Conservation (phyloP, 345 rosid species). For the Arabidopsis thaliana region TAIR10.1 NC_003076.8:24233001-24233500, state of each 20-base stretch:
- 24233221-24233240: constrained; percentile 1
- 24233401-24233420: constrained; percentile 19
- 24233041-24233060: constrained; percentile 10
- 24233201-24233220: not conserved
- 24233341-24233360: not conserved
- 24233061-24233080: constrained; percentile 9
- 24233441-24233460: not conserved
- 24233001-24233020: not conserved
- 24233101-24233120: constrained; percentile 20
- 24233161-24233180: constrained; percentile 6
- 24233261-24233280: not conserved
- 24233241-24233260: not conserved
- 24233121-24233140: not conserved
- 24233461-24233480: constrained; percentile 5
- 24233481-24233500: constrained; percentile 1
- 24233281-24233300: constrained; percentile 16
- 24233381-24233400: constrained; percentile 29
- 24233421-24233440: not conserved
- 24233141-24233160: not conserved
- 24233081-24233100: constrained; percentile 15
- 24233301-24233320: constrained; percentile 5
- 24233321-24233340: constrained; percentile 2
- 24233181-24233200: constrained; percentile 14
- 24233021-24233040: not conserved
- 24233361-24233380: not conserved